Evolutionary conservation across 2,329 filamentous ascomycete genomes (phyloP), one percentile per base, ranked within the genome.

Genomic region (Tolypocladium ophioglossoides): DNA sequence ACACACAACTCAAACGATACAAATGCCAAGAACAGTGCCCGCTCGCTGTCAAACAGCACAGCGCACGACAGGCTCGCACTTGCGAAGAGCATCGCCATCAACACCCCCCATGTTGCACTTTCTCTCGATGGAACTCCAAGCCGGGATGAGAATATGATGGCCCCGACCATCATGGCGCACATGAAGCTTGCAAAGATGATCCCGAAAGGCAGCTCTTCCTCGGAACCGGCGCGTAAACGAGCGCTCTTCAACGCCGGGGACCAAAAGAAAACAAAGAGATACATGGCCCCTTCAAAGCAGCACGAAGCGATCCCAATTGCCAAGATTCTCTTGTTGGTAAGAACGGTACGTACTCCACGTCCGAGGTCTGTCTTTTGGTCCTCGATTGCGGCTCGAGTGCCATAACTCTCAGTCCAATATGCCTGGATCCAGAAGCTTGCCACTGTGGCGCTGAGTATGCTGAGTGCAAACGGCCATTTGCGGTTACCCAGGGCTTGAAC

Each of bases 221-320:
- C 52, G 2, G 56, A 56, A 24, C 61, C 65, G 4, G 60, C 47
- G 2, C 63, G 58, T 18, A 63, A 60, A 41, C 71, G 70, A 12
- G 72, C 68, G 16, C 70, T 68, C 56, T 71, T 76, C n/a, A 84
- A 67, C 3, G 78, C 75, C 1, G 78, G 76, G 0, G 79, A 78
- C 76, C 80, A 83, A 69, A 82, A 83, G 65, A 83, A 84, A 54
- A 84, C 78, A 61, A 83, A 83, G 12, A 84, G 71, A 61, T 83
- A 84, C 71, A 84, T 79, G 32, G 78, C 74, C 22, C 79, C 79
- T 66, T 85, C 82, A 60, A 84, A 83, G 62, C 81, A 74, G 55
- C 75, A 80, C 4, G 78, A 78, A 3, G 75, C 72, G 44, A 83
- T 64, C 2, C 71, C 74, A 5, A 84, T 68, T 2, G 76, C 71